Percentiles rank a stretch among this genome's conserved stretches.
Evolutionary conservation across 1,139 yeast genomes (phyloP).

Genomic region (Zygosaccharomyces pseudobailii): DNA sequence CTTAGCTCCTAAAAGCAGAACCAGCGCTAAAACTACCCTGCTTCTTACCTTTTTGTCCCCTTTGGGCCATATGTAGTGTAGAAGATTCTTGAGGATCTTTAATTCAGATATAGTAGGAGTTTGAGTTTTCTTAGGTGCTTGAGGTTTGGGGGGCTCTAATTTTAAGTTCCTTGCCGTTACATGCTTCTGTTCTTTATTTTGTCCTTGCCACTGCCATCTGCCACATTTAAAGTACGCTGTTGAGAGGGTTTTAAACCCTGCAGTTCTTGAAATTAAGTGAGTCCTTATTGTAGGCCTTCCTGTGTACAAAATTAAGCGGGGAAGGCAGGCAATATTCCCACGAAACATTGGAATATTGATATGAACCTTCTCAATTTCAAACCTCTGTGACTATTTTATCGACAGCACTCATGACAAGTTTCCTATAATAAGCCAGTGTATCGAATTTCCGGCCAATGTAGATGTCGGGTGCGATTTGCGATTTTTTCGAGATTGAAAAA

Average conservation of each 20-base stretch:
- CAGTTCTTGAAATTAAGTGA: background rate
- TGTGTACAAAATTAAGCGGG: background rate
- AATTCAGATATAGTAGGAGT: constrained; percentile 46
- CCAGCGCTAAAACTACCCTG: constrained; percentile 71
- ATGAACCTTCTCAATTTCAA: no score
- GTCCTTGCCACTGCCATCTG: background rate
- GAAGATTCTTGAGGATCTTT: constrained; percentile 55
- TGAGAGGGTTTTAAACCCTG: background rate
- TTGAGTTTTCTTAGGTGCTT: constrained; percentile 8
- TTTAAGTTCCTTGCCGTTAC: constrained; percentile 2
- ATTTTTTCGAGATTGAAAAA: background rate
- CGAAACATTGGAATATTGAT: background rate
- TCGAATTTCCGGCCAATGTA: background rate
- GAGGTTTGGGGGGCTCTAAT: constrained; percentile 10
- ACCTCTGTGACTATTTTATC: no score
- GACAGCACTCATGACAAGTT: no score
- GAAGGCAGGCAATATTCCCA: background rate
- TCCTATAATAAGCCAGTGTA: background rate
- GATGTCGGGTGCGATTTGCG: constrained; percentile 3
- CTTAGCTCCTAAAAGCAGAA: constrained; percentile 72
- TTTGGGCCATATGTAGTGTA: constrained; percentile 88
- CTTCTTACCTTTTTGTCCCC: constrained; percentile 62
- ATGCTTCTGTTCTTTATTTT: background rate
- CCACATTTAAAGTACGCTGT: background rate
- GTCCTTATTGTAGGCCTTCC: background rate